Base-by-base conservation (phyloP, 768 basidiomycete species). In the Collybia sordida region DNA sequence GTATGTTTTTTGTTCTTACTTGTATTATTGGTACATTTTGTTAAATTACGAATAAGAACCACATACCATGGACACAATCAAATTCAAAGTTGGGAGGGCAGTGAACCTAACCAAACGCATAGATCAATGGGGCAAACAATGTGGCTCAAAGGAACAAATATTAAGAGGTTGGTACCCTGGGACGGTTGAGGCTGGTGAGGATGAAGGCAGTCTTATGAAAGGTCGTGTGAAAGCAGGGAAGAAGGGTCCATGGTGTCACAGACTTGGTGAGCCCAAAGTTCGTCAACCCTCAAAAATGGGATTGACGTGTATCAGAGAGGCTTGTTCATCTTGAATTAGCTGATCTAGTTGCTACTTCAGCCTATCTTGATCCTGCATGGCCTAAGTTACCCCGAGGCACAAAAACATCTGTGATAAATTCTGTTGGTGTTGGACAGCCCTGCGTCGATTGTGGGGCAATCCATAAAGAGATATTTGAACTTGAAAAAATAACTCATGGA, bases 391-490 rank as follows among this genome's bases (percentile, higher is more conserved):
- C 36, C 64, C 63, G 35, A 61, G 37, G 52, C 31, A 41, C 27
- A 39, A 47, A 56, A n/a, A 45, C 49, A 46, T 42, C 57, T 49
- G 58, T 42, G 36, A 45, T 59, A 21, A 52, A 60, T 12, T 65
- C 61, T 38, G 59, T 57, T 42, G 58, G 52, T 53, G 19, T 49
- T 47, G 50, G 27, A 44, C 37, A 53, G 22, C 64, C 69, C 4
- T 82, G 80, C 59, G 49, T 58, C 14, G 72, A 74, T 56, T 73
- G 75, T 55, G 83, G 83, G 14, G 68, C 58, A 7, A 58, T 77
- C 22, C 91, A 93, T 64, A 82, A 80, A 59, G 91, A 93, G 60
- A 90, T 93, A 15, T 93, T 93, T 62, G 70, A 85, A 34, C 90
- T 93, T 59, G 67, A 68, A 37, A 77, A 83, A 38, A 75, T 82